These are phyloP conservation scores for Persicaria tinctoria DNA, from an alignment of 148 eudicot genomes.

Conservation along the genomic window DNA sequence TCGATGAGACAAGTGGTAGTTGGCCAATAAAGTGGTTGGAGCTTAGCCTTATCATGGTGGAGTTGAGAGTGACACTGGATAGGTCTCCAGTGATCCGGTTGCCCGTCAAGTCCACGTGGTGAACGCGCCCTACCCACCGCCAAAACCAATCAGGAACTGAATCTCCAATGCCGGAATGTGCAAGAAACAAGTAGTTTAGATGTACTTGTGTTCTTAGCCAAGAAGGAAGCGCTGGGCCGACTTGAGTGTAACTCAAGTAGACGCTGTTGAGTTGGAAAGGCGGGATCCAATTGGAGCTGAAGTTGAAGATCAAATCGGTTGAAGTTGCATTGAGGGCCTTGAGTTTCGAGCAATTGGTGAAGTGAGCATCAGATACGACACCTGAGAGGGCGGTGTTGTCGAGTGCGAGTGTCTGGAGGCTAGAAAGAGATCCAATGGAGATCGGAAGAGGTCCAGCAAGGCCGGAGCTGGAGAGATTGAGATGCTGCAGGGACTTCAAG, in stretches of 20 bases:
- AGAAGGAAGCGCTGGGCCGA: slow-evolving; percentile 16
- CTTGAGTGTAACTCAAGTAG: slow-evolving; percentile 12
- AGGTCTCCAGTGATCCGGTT: neutral
- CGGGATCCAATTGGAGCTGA: slow-evolving; percentile 26
- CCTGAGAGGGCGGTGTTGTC: slow-evolving; percentile 12
- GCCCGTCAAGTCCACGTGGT: slow-evolving; percentile 2
- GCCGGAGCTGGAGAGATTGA: slow-evolving; percentile 18
- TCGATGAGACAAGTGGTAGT: neutral
- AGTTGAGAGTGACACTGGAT: slow-evolving; percentile 7
- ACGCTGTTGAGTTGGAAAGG: slow-evolving; percentile 23
- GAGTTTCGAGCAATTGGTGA: slow-evolving; percentile 20
- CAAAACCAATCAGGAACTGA: slow-evolving; percentile 16
- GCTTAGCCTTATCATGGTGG: slow-evolving; percentile 3
- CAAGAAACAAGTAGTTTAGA: slow-evolving; percentile 15
- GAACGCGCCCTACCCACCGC: neutral
- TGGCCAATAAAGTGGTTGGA: slow-evolving; percentile 12
- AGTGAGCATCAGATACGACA: slow-evolving; percentile 15
- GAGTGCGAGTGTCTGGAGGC: slow-evolving; percentile 8
- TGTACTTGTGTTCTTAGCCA: slow-evolving; percentile 22
- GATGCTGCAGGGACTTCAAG: slow-evolving; percentile 18
- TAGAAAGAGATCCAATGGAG: slow-evolving; percentile 15
- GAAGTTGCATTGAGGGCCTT: slow-evolving; percentile 3
- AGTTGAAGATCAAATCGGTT: slow-evolving; percentile 12
- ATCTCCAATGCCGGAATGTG: slow-evolving; percentile 15
- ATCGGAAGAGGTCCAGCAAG: slow-evolving; percentile 18